Percentiles rank a stretch among this genome's conserved stretches.
These are phyloP conservation scores for Hypomontagnella submonticulosa DNA, from an alignment of 495 filamentous ascomycete species.

Conservation along the genomic window DNA sequence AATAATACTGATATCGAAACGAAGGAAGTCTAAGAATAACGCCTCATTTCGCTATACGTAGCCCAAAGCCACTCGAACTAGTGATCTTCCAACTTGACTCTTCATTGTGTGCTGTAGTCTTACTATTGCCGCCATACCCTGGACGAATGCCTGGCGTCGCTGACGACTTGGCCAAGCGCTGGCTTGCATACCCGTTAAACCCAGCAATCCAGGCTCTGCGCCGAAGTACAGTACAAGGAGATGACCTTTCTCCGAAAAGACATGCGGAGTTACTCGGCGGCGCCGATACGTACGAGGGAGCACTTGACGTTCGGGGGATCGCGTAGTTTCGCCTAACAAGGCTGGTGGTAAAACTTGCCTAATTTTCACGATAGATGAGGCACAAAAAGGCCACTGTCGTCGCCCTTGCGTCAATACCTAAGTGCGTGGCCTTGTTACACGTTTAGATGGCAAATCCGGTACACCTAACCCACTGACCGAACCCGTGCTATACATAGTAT, in stretches of 20 bases:
- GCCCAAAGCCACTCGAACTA: too few species aligned
- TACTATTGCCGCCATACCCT: not conserved
- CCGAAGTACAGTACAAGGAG: slow-evolving; percentile 32
- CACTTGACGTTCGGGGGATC: slow-evolving; percentile 5
- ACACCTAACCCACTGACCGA: slow-evolving; percentile 20
- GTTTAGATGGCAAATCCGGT: slow-evolving; percentile 11
- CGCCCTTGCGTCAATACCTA: slow-evolving; percentile 10
- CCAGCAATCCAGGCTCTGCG: not conserved
- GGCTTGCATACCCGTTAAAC: slow-evolving; percentile 31
- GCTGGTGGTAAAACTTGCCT: not conserved
- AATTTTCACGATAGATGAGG: not conserved
- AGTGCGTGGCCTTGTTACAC: not conserved
- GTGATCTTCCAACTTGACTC: not conserved
- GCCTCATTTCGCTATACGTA: too few species aligned
- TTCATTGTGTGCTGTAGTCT: not conserved
- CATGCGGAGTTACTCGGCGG: slow-evolving; percentile 27
- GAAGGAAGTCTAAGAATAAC: too few species aligned
- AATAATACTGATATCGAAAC: slow-evolving; percentile 2
- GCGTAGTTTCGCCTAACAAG: slow-evolving; percentile 3
- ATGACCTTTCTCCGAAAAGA: slow-evolving; percentile 14
- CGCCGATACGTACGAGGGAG: slow-evolving; percentile 11
- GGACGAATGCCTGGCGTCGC: not conserved
- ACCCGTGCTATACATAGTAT: slow-evolving; percentile 6
- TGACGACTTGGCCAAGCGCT: slow-evolving; percentile 27
- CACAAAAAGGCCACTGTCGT: not conserved